phyloP scores from a whole-genome alignment of 2,329 filamentous ascomycete species.

The Ophiocordyceps camponoti-rufipedis region DNA sequence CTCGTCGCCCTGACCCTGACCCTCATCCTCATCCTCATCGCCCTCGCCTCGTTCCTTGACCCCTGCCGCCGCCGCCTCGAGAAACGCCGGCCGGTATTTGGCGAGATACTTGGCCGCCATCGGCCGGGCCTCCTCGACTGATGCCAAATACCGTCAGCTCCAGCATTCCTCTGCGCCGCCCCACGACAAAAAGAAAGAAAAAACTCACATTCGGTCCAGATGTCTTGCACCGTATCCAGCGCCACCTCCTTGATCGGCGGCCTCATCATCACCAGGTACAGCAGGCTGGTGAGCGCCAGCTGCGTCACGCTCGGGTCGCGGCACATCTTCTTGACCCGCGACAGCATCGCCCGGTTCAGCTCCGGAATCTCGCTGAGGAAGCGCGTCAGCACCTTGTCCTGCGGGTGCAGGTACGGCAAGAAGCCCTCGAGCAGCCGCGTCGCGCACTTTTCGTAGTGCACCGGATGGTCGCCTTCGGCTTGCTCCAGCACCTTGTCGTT shows the following conservation, averaged over 20 bases:
- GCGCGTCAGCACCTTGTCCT: conserved; percentile 76
- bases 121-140: conserved; percentile 43
- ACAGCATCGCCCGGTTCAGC: conserved; percentile 52
- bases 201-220: conserved; percentile 50
- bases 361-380: conserved; percentile 85
- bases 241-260: conserved; percentile 45
- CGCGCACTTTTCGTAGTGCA: conserved; percentile 65
- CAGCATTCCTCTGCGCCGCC: not conserved
- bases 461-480: conserved; percentile 25
- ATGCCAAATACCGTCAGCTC: conserved; percentile 4
- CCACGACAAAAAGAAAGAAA: too few relatives aligned
- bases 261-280: conserved; percentile 50
- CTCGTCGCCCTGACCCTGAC: conserved; percentile 7
- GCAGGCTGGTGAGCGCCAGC: conserved; percentile 43
- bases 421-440: conserved; percentile 76
- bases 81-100: conserved; percentile 39
- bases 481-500: conserved; percentile 47
- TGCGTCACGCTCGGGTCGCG: conserved; percentile 46
- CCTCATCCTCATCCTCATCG: conserved; percentile 1
- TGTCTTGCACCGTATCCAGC: conserved; percentile 45
- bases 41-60: conserved; percentile 5
- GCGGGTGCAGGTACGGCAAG: conserved; percentile 74
- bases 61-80: conserved; percentile 11
- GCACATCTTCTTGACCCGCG: conserved; percentile 50
- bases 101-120: conserved; percentile 44